These are phyloP conservation scores for Akanthomyces muscarius DNA, from an alignment of 2,329 filamentous ascomycete species.

Conservation along the genomic window DNA sequence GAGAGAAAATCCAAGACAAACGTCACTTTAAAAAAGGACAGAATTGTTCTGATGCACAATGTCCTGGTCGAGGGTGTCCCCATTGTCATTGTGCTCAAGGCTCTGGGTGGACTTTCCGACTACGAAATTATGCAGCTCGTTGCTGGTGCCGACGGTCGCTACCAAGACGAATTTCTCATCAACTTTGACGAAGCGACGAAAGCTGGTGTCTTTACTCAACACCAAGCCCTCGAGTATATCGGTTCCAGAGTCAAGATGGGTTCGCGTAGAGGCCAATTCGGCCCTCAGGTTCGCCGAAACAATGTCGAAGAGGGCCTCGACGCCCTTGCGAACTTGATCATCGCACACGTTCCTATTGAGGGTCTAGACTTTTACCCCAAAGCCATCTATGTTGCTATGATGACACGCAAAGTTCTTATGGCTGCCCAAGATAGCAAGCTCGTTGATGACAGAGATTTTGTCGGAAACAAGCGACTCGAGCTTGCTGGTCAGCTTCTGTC, in stretches of 20 bases:
- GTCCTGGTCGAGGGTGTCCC: constrained; percentile 91
- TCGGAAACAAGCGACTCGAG: constrained; percentile 95
- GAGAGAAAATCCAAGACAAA: constrained; percentile 98
- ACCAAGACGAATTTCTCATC: constrained; percentile 91
- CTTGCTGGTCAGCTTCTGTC: constrained; percentile 91
- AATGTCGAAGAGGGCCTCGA: constrained; percentile 90
- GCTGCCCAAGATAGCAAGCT: constrained; percentile 83
- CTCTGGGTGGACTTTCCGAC: constrained; percentile 88
- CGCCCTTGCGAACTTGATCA: constrained; percentile 85
- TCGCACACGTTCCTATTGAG: constrained; percentile 89
- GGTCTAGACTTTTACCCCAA: constrained; percentile 96
- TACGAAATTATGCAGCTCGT: constrained; percentile 92
- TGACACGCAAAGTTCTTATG: constrained; percentile 95
- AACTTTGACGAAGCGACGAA: constrained; percentile 93
- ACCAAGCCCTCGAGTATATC: constrained; percentile 92
- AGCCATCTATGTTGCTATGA: constrained; percentile 91
- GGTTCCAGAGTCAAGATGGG: constrained; percentile 86
- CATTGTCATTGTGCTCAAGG: constrained; percentile 88
- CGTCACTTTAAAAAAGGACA: constrained; percentile 88
- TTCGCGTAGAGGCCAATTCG: constrained; percentile 55
- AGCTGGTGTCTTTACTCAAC: constrained; percentile 82
- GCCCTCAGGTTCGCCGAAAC: constrained; percentile 62
- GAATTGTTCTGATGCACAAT: constrained; percentile 86
- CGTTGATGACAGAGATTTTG: constrained; percentile 95
- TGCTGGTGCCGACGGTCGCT: constrained; percentile 78